A percentile compares a stretch with the other conserved stretches of the same genome.
phyloP scores from a whole-genome alignment of 805 yeast genomes.

The Sugiyamaella smithiae region DNA sequence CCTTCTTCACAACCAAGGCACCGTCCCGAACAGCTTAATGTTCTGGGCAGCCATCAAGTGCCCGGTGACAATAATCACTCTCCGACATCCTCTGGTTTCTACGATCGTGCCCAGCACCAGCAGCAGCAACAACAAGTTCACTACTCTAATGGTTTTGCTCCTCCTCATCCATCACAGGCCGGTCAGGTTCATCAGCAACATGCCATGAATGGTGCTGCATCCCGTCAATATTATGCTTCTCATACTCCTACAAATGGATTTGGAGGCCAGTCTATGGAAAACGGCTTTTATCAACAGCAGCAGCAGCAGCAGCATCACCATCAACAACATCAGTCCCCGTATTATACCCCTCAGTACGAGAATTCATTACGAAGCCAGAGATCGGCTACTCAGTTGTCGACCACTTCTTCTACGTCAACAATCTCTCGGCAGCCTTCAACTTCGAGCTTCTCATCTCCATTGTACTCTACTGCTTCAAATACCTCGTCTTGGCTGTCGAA shows the following conservation, averaged over 20 bases:
- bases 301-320: conserved; percentile 11
- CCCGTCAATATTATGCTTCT: not conserved
- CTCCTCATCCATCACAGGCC: not conserved
- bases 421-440: conserved; percentile 20
- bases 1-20: conserved; percentile 9
- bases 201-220: not conserved
- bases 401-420: conserved; percentile 9
- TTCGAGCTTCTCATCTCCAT: conserved; percentile 23
- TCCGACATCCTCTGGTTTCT: conserved; percentile 21
- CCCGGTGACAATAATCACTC: conserved; percentile 8
- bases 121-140: conserved; percentile 4
- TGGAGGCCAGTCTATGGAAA: not conserved
- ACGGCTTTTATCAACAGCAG: conserved; percentile 11
- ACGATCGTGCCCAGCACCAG: not conserved
- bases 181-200: conserved; percentile 3
- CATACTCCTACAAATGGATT: not conserved
- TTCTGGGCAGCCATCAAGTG: not conserved
- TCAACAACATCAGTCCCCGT: conserved; percentile 11
- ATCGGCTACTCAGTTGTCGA: conserved; percentile 16
- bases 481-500: conserved; percentile 29
- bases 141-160: not conserved
- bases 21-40: conserved; percentile 14
- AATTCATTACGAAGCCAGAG: conserved; percentile 14
- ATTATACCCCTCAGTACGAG: conserved; percentile 8
- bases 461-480: conserved; percentile 20